Conservation (phyloP, 129 eudicot genomes). For the carrot (Daucus carota) region DH1_v3.0 NC_030383.2:12890001-12890500, state of each 20-base stretch:
- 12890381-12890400: not conserved
- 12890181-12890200: not conserved
- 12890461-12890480: slow-evolving; percentile 33
- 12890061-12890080: not conserved
- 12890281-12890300: slow-evolving; percentile 3
- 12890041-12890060: not conserved
- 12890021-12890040: slow-evolving; percentile 10
- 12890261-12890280: slow-evolving; percentile 10
- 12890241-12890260: slow-evolving; percentile 34
- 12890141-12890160: slow-evolving; percentile 8
- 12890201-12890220: slow-evolving; percentile 3
- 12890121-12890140: not conserved
- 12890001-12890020: slow-evolving; percentile 57
- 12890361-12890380: not conserved
- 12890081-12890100: not conserved
- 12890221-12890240: slow-evolving; percentile 1
- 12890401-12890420: slow-evolving; percentile 7
- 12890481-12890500: slow-evolving; percentile 22
- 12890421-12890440: not conserved
- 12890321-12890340: slow-evolving; percentile 12
- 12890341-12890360: slow-evolving; percentile 23
- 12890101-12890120: slow-evolving; percentile 6
- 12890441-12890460: slow-evolving; percentile 15
- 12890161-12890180: slow-evolving; percentile 16
- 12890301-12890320: slow-evolving; percentile 9